Conservation (phyloP, 2,329 filamentous ascomycete species). For the Aspergillus terreus region DNA sequence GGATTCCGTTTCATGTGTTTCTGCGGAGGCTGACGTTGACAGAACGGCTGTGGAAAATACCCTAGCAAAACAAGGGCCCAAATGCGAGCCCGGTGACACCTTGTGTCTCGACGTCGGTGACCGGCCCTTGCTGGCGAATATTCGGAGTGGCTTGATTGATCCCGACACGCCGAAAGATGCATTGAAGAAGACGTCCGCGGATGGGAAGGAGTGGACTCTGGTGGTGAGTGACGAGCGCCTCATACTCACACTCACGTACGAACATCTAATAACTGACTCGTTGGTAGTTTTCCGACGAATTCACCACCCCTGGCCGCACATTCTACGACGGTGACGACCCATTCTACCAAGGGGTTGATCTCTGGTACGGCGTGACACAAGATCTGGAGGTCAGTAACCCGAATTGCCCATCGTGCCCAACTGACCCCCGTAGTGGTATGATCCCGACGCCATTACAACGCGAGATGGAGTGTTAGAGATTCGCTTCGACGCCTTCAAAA, state of each 20-base stretch:
- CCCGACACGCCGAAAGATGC: constrained; percentile 61
- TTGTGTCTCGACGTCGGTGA: constrained; percentile 50
- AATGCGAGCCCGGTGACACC: constrained; percentile 36
- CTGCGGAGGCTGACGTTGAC: constrained; percentile 1
- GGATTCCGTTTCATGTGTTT: constrained; percentile 23
- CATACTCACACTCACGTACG: background rate
- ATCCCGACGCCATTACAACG: constrained; percentile 64
- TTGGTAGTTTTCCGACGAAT: constrained; percentile 65
- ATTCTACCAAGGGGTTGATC: constrained; percentile 63
- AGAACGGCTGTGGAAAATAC: constrained; percentile 56
- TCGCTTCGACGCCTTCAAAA: constrained; percentile 62
- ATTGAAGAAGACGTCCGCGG: constrained; percentile 52
- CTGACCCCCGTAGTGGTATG: constrained; percentile 55
- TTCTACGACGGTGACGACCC: constrained; percentile 70
- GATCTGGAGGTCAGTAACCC: constrained; percentile 57
- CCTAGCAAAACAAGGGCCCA: constrained; percentile 27
- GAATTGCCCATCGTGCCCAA: constrained; percentile 4
- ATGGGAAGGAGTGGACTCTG: constrained; percentile 61
- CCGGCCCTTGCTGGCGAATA: constrained; percentile 55
- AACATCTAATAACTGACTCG: constrained; percentile 3
- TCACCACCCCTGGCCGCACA: constrained; percentile 63
- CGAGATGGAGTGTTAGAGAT: constrained; percentile 61
- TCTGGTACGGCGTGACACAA: constrained; percentile 69
- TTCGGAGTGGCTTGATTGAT: constrained; percentile 61
- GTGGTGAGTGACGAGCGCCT: constrained; percentile 45